Base-by-base conservation (phyloP, 2,329 filamentous ascomycete genomes). In the Trichoderma atroviride region DNA sequence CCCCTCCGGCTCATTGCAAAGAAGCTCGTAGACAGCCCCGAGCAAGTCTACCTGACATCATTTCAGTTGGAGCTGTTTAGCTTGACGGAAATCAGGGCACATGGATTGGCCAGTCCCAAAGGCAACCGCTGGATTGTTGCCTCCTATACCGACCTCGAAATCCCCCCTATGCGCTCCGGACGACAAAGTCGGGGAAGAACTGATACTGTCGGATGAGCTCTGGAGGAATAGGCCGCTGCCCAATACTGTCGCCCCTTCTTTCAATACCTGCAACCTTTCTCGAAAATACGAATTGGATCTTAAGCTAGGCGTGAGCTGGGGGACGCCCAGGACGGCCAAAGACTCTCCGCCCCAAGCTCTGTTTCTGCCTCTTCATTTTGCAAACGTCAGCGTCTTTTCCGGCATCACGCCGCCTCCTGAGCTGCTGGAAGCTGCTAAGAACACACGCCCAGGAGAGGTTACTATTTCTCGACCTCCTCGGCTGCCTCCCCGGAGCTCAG, bases 211-310 rank as follows among this genome's bases (percentile, higher is more conserved):
- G 68, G 82, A 88, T 59, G 85, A 84, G 2, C 77, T 95, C 52
- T 99, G 96, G 96, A 87, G 87, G 71, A 83, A 84, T 52, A 84
- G 88, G 61, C 83, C 89, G 0, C 83, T 98, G 6, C 96, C 95
- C 2, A 96, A 93, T 77, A 95, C 92, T 0, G 89, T 99, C 13
- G 90, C 93, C 11, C 96, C 96, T 0, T 91, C 89, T 0, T 99
- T 99, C 77, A 85, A 89, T 60, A 93, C 94, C 1, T 99, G 96
- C 81, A 98, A 98, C 78, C 87, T 98, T 60, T 86, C 87, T 63
- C 88, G 95, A 33, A 86, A 83, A 63, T 98, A 99, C 78, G 91
- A 94, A 77, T 81, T 99, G 47, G 93, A 97, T 79, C 82, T 97
- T 52, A 89, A 89, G 70, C 83, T 97, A 9, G 93, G 93, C 1